A percentile compares a stretch with the other conserved stretches of the same genome.
phyloP scores from a whole-genome alignment of 208 protist species.

The Trypanosoma lewisi region DNA sequence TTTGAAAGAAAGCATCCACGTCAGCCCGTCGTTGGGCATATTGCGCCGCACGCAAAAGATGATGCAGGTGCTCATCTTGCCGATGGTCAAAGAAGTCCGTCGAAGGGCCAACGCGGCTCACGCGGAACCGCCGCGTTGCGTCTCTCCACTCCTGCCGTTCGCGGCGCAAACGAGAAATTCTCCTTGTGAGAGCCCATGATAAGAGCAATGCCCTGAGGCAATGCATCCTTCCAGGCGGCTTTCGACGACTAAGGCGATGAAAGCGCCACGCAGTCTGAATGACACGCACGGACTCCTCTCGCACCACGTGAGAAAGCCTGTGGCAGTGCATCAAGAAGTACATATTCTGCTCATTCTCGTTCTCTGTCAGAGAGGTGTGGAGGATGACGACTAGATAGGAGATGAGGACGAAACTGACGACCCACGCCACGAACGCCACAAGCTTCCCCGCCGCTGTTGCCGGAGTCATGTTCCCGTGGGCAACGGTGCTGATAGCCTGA shows the following conservation, averaged over 20 bases:
- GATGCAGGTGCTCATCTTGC: slow-evolving; percentile 39
- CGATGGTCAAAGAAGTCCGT: slow-evolving; percentile 47
- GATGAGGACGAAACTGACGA: slow-evolving; percentile 33
- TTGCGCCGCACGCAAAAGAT: slow-evolving; percentile 35
- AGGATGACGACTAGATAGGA: slow-evolving; percentile 34
- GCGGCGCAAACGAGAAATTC: slow-evolving; percentile 40
- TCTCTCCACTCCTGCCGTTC: slow-evolving; percentile 40
- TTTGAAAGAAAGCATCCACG: slow-evolving; percentile 48
- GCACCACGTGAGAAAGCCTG: slow-evolving; percentile 41
- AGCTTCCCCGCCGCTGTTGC: slow-evolving; percentile 39
- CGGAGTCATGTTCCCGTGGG: slow-evolving; percentile 77
- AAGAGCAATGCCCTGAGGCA: slow-evolving; percentile 27
- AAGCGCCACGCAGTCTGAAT: slow-evolving; percentile 60
- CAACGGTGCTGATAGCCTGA: slow-evolving; percentile 69
- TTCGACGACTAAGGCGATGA: slow-evolving; percentile 29
- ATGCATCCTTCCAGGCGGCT: slow-evolving; percentile 25
- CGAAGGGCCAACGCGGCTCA: slow-evolving; percentile 36
- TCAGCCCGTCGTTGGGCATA: slow-evolving; percentile 59
- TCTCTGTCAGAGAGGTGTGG: neutral
- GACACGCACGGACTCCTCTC: slow-evolving; percentile 40
- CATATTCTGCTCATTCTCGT: slow-evolving; percentile 42
- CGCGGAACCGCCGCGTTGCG: slow-evolving; percentile 34
- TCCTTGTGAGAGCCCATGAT: slow-evolving; percentile 37
- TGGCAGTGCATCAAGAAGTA: slow-evolving; percentile 48
- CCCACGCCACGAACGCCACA: slow-evolving; percentile 50